Conservation (phyloP, 306 rosid species). For the Echinosophora koreensis region DNA sequence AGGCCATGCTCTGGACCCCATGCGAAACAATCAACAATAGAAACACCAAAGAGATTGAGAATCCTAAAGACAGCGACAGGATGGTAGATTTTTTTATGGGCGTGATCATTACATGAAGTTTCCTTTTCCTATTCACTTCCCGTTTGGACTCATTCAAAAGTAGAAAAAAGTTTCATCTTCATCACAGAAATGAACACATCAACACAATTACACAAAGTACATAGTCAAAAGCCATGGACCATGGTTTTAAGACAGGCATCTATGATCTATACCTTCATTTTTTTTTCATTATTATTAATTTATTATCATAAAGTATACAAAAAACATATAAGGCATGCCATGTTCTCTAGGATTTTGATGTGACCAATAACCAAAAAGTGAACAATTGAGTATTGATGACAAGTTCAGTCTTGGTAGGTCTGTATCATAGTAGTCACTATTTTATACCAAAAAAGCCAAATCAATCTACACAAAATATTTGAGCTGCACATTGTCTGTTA, state of each 20-base stretch:
- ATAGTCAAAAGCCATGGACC: conserved; percentile 32
- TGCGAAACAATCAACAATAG: not conserved
- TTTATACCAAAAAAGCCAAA: not conserved
- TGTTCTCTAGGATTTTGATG: not conserved
- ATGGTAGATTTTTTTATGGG: conserved; percentile 1
- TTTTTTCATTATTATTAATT: not conserved
- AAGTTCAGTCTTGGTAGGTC: not conserved
- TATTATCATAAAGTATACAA: not conserved
- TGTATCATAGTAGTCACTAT: not conserved
- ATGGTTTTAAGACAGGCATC: conserved; percentile 4
- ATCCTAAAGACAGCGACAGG: not conserved
- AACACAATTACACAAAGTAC: conserved; percentile 17
- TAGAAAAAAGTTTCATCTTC: not conserved
- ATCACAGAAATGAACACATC: conserved; percentile 32
- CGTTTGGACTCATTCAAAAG: conserved; percentile 33
- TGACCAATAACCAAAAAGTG: conserved; percentile 5
- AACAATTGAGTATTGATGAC: not conserved
- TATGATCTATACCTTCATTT: not conserved
- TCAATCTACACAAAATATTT: not conserved
- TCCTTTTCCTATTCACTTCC: conserved; percentile 34
- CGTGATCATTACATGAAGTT: conserved; percentile 16
- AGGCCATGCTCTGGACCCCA: conserved; percentile 31
- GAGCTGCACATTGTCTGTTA: not conserved
- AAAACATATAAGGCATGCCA: not conserved
- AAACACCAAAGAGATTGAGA: conserved; percentile 4